phyloP scores from a whole-genome alignment of 2,329 filamentous ascomycete genomes.

The Cytospora piceae region DNA sequence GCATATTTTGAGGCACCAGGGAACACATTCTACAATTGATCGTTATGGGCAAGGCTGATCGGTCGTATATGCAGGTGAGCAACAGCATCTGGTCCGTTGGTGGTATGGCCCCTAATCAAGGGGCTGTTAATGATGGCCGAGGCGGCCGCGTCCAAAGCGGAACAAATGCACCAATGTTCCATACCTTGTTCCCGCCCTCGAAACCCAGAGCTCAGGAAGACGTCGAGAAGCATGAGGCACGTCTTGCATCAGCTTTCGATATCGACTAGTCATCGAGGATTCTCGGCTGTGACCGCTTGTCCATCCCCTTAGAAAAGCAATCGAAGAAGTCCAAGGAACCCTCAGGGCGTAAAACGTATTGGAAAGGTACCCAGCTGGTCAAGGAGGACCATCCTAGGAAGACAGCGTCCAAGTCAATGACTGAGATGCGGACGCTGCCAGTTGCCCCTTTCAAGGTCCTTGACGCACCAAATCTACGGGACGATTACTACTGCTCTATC shows the following conservation, averaged over 20 bases:
- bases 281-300: conserved; percentile 55
- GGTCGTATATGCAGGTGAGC: conserved; percentile 56
- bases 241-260: conserved; percentile 80
- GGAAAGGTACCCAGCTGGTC: conserved; percentile 49
- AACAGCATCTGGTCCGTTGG: conserved; percentile 78
- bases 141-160: conserved; percentile 69
- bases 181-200: conserved; percentile 51
- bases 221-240: conserved; percentile 69
- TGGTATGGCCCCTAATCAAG: conserved; percentile 62
- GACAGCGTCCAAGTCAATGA: conserved; percentile 31
- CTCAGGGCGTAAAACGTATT: conserved; percentile 40
- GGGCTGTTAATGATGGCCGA: conserved; percentile 61
- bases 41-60: conserved; percentile 29
- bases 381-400: conserved; percentile 34
- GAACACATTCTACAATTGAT: background rate
- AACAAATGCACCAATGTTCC: conserved; percentile 71
- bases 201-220: conserved; percentile 59
- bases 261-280: conserved; percentile 72
- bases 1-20: background rate
- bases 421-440: conserved; percentile 58
- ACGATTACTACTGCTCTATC: conserved; percentile 94
- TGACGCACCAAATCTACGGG: conserved; percentile 84
- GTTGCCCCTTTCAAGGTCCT: conserved; percentile 84
- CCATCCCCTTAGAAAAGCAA: conserved; percentile 29
- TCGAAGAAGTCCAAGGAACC: conserved; percentile 26